phyloP scores from a whole-genome alignment of 2,329 filamentous ascomycete species.

The Fusarium piperis region DNA sequence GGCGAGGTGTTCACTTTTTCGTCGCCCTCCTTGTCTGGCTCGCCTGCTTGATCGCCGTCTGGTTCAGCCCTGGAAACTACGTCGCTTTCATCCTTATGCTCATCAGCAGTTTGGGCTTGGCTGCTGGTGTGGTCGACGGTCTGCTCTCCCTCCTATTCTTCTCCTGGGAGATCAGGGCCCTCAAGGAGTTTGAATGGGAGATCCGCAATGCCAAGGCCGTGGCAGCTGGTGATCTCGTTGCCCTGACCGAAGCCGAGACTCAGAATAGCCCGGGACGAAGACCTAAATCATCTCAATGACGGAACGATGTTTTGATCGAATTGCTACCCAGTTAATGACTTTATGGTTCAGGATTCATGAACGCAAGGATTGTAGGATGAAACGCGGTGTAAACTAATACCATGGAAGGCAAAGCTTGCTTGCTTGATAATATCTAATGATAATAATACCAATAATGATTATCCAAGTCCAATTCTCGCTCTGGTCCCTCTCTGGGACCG shows the following conservation, averaged over 20 bases:
- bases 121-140: slow-evolving; percentile 82
- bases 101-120: slow-evolving; percentile 79
- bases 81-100: slow-evolving; percentile 84
- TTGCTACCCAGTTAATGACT: slow-evolving; percentile 21
- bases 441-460: slow-evolving; percentile 33
- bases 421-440: slow-evolving; percentile 40
- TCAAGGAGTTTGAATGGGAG: slow-evolving; percentile 96
- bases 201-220: slow-evolving; percentile 72
- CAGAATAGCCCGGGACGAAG: slow-evolving; percentile 18
- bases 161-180: slow-evolving; percentile 79
- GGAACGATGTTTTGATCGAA: slow-evolving; percentile 1
- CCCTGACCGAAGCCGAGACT: slow-evolving; percentile 29
- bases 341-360: slow-evolving; percentile 36
- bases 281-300: slow-evolving; percentile 32
- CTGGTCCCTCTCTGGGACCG: not conserved
- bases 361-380: slow-evolving; percentile 27
- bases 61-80: slow-evolving; percentile 83
- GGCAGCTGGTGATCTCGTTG: slow-evolving; percentile 45
- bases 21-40: slow-evolving; percentile 72
- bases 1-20: slow-evolving; percentile 79
- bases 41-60: slow-evolving; percentile 81
- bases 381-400: slow-evolving; percentile 7
- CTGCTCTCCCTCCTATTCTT: slow-evolving; percentile 90
- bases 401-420: slow-evolving; percentile 35
- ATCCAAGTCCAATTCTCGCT: not conserved